Conservation (phyloP, 495 filamentous ascomycete genomes). For the Gamarada debralockiae region DNA sequence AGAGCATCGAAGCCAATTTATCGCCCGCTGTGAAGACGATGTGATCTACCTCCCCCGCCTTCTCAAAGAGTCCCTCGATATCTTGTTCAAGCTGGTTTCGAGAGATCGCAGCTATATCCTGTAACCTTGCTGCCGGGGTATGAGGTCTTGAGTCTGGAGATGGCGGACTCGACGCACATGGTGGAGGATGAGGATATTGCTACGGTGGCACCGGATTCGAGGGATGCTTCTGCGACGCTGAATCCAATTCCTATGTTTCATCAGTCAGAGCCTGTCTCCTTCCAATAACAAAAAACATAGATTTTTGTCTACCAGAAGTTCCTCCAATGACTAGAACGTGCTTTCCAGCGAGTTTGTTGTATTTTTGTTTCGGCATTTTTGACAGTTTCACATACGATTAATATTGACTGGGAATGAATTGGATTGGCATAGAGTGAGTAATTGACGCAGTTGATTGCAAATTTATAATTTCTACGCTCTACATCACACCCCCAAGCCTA, state of each 20-base stretch:
- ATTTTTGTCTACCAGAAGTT: conserved; percentile 5
- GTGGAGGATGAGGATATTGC: conserved; percentile 50
- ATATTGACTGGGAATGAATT: too few relatives aligned
- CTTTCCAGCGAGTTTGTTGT: conserved; percentile 18
- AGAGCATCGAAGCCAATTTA: conserved; percentile 27
- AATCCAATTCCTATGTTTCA: conserved; percentile 45
- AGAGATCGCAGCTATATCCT: conserved; percentile 50
- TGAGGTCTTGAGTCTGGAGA: conserved; percentile 31
- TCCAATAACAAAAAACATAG: not conserved
- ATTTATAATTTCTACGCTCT: too few relatives aligned
- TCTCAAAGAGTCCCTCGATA: conserved; percentile 43
- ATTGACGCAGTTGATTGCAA: too few relatives aligned
- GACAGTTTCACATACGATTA: too few relatives aligned
- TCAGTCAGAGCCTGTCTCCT: not conserved
- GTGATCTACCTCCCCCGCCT: conserved; percentile 48
- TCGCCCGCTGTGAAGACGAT: conserved; percentile 60
- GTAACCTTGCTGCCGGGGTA: conserved; percentile 33
- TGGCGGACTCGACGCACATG: conserved; percentile 34
- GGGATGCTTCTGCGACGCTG: conserved; percentile 44
- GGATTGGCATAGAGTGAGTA: too few relatives aligned
- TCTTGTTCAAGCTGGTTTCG: conserved; percentile 37
- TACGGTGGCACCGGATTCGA: conserved; percentile 47
- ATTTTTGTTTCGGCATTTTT: conserved; percentile 5
- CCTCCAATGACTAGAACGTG: conserved; percentile 22
- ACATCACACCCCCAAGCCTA: too few relatives aligned